phyloP scores from a whole-genome alignment of 2,329 filamentous ascomycete species.

The Stachybotrys elegans region DNA sequence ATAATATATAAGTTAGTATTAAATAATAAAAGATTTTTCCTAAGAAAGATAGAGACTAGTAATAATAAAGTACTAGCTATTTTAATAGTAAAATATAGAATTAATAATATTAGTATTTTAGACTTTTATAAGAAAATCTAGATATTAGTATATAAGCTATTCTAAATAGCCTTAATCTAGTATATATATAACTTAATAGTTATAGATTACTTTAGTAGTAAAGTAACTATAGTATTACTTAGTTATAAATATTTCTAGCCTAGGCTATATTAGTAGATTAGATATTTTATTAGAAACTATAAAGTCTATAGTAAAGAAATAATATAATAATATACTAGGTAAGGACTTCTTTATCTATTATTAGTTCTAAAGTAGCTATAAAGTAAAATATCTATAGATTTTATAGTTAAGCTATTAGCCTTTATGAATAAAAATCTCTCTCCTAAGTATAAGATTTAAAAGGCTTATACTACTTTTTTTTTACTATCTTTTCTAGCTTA shows the following conservation, averaged over 20 bases:
- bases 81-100: slow-evolving; percentile 4
- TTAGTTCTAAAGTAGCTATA: not conserved
- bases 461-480: no score
- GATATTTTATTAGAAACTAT: not conserved
- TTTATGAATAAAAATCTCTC: not conserved
- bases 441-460: no score
- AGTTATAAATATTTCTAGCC: not conserved
- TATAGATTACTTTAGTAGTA: not conserved
- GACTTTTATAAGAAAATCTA: not conserved
- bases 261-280: not conserved
- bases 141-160: slow-evolving; percentile 1
- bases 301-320: not conserved
- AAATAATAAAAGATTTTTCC: not conserved
- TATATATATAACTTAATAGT: not conserved
- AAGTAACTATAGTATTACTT: not conserved
- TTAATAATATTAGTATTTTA: slow-evolving; percentile 1
- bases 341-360: not conserved
- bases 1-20: not conserved
- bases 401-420: not conserved
- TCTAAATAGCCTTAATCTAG: not conserved
- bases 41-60: not conserved
- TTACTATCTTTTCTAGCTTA: no score
- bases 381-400: not conserved
- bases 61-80: not conserved
- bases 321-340: not conserved